phyloP scores from a whole-genome alignment of 176 grass and related monocot genomes.

The Tuctoria greenei region DNA sequence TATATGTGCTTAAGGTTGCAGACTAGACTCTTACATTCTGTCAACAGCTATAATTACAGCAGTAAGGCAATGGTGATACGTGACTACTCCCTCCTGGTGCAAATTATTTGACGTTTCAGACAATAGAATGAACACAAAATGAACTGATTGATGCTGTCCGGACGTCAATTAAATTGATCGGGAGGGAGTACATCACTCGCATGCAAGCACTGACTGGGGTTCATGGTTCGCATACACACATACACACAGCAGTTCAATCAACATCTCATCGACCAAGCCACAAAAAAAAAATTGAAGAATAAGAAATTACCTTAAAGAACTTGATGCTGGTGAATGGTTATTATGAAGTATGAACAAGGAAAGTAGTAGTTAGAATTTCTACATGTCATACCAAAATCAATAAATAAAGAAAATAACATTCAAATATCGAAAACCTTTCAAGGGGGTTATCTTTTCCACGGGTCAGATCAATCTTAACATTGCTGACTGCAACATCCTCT shows the following conservation, averaged over 20 bases:
- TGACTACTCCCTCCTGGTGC: too few species aligned
- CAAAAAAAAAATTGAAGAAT: not conserved
- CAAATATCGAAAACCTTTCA: conserved; percentile 54
- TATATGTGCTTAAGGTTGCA: too few species aligned
- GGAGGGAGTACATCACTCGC: not conserved
- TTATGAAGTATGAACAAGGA: not conserved
- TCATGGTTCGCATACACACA: not conserved
- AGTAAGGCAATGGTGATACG: not conserved
- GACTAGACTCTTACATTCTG: not conserved
- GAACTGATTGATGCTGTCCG: too few species aligned
- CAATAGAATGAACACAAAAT: too few species aligned
- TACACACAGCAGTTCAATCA: not conserved
- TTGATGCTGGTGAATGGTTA: conserved; percentile 59
- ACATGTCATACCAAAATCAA: conserved; percentile 2
- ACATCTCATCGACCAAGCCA: not conserved
- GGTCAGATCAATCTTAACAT: conserved; percentile 96
- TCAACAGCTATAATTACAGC: not conserved
- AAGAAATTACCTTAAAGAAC: conserved; percentile 84
- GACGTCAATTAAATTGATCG: too few species aligned
- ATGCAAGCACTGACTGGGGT: not conserved
- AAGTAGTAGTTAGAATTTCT: conserved; percentile 31
- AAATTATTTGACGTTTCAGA: too few species aligned
- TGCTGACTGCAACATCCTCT: conserved; percentile 87
- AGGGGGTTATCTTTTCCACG: conserved; percentile 85
- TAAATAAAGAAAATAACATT: not conserved